Evolutionary conservation across 805 yeast genomes (phyloP).

Genomic region (Spathaspora sp.): DNA sequence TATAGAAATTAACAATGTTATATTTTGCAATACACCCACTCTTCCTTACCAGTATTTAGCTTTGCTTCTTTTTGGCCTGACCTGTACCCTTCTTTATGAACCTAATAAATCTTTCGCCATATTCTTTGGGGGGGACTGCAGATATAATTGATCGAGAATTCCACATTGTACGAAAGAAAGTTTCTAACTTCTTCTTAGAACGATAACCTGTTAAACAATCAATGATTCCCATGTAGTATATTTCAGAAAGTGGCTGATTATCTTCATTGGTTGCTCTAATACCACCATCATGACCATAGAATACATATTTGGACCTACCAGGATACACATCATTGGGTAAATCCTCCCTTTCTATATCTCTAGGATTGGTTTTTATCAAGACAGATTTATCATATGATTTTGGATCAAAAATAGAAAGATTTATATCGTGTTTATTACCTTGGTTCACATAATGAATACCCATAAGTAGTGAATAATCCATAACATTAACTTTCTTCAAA

Average conservation of each 20-base stretch:
- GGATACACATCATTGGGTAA: slow-evolving; percentile 43
- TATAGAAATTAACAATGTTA: not conserved
- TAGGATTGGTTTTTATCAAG: slow-evolving; percentile 45
- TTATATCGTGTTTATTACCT: slow-evolving; percentile 34
- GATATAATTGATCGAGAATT: slow-evolving; percentile 71
- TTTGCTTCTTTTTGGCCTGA: slow-evolving; percentile 9
- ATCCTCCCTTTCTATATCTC: slow-evolving; percentile 39
- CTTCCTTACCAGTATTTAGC: not conserved
- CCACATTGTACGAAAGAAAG: slow-evolving; percentile 74
- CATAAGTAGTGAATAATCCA: slow-evolving; percentile 90
- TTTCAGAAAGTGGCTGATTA: slow-evolving; percentile 57
- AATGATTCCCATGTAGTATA: slow-evolving; percentile 89
- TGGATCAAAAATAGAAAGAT: slow-evolving; percentile 43
- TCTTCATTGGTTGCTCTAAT: slow-evolving; percentile 65
- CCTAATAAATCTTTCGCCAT: slow-evolving; percentile 78
- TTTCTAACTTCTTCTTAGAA: slow-evolving; percentile 72
- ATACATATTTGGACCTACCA: slow-evolving; percentile 50
- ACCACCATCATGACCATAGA: slow-evolving; percentile 84
- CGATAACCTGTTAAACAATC: slow-evolving; percentile 88
- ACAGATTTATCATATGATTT: slow-evolving; percentile 34
- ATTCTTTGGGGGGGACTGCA: slow-evolving; percentile 87
- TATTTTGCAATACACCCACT: not conserved
- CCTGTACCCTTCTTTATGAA: slow-evolving; percentile 50
- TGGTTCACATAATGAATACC: slow-evolving; percentile 79
- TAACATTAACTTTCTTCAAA: slow-evolving; percentile 71